Evolutionary conservation across 2,329 filamentous ascomycete genomes (phyloP).

Genomic region (Neobulgaria alba): DNA sequence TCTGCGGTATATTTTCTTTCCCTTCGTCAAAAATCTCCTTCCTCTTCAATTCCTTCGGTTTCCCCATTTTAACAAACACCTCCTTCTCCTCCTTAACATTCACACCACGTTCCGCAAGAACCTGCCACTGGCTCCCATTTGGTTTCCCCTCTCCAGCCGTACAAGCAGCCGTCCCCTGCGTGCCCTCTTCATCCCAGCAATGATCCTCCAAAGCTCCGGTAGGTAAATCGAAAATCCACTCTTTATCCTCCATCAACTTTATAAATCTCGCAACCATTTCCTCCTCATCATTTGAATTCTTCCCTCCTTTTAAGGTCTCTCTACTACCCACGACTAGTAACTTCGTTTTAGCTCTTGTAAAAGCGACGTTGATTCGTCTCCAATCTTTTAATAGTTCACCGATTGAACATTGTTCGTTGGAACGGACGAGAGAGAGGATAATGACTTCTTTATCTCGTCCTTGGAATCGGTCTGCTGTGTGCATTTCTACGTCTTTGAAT

Average conservation of each 20-base stretch:
- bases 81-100: neutral
- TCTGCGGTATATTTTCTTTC: constrained; percentile 9
- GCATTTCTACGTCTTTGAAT: constrained; percentile 67
- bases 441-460: constrained; percentile 92
- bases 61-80: constrained; percentile 4
- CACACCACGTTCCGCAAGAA: neutral
- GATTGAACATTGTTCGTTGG: constrained; percentile 74
- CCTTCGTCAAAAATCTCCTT: constrained; percentile 8
- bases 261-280: constrained; percentile 74
- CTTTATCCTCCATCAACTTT: constrained; percentile 61
- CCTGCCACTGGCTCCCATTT: constrained; percentile 3
- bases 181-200: constrained; percentile 46
- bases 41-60: constrained; percentile 1
- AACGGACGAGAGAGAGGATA: constrained; percentile 78
- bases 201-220: constrained; percentile 57
- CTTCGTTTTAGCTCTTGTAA: constrained; percentile 89
- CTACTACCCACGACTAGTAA: constrained; percentile 79
- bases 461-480: constrained; percentile 95
- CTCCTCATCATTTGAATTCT: constrained; percentile 57
- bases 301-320: constrained; percentile 56
- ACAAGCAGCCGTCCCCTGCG: constrained; percentile 34
- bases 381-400: constrained; percentile 88
- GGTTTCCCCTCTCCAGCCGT: constrained; percentile 8
- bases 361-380: constrained; percentile 89
- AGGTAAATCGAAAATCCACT: constrained; percentile 75